Evolutionary conservation across 371 early-diverging fungal species (phyloP), one percentile per base, ranked within the genome.

Genomic region (Nematocida ironsii): DNA sequence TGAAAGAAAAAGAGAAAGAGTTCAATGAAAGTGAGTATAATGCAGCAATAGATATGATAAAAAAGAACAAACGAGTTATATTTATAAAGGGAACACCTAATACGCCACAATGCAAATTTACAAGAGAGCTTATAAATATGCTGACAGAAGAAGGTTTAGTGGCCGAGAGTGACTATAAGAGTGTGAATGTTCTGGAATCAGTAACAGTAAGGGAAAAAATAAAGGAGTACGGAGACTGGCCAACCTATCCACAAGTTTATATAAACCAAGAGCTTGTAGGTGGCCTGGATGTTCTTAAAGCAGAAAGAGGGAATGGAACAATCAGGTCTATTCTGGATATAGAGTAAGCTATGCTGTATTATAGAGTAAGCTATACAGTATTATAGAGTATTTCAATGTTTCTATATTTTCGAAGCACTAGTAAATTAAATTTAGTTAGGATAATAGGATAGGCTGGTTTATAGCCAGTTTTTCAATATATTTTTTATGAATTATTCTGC

Each of bases 161-260:
- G 5, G 33, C 57, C 40, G 56, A 67, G 11, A 50, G 52, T 13
- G 62, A 83, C 42, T 73, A 85, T 18, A 91, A 20, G 88, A 67
- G 94, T 93, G 27, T 89, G 87, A 91, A 96, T 87, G 92, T 96
- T 83, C 86, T 95, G 64, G 90, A 90, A 25, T 92, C 94, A 87
- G 92, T 94, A 44, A 90, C 91, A 60, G 61, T 85, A 39, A 56
- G 87, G 40, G 73, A 84, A 86, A 90, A 84, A 0, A 84, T 95
- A 78, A 95, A 95, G 87, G 85, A 89, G 71, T 91, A 89, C 73
- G 90, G 91, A 50, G 87, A 89, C 62, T 96, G 97, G 98, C 95
- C 95, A 9, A 98, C 97, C 18, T 93, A 95, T 87, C 98, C 98
- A 47, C 97, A 96, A 89, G 91, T 96, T 6, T 98, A 92, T 84